These are phyloP conservation scores for Teunomyces stri DNA, from an alignment of 805 yeast genomes.

Conservation along the genomic window DNA sequence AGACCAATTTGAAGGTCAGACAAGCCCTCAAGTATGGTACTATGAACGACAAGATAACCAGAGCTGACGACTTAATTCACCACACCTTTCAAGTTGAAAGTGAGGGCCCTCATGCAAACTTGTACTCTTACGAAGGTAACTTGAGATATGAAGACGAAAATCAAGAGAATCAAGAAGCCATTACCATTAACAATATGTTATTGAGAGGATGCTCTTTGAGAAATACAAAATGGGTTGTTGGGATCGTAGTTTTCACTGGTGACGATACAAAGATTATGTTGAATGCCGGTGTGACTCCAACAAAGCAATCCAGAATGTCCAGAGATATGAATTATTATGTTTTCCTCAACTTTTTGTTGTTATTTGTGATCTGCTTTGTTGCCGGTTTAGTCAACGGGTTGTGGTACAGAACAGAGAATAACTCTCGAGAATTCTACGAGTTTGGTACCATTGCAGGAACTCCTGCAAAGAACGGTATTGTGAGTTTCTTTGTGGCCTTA, in stretches of 20 bases:
- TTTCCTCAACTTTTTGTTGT: conserved; percentile 54
- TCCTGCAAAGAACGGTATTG: conserved; percentile 63
- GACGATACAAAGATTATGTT: conserved; percentile 72
- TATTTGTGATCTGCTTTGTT: conserved; percentile 64
- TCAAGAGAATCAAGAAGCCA: conserved; percentile 47
- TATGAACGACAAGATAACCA: conserved; percentile 38
- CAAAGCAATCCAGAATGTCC: conserved; percentile 64
- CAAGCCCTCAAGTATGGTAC: conserved; percentile 67
- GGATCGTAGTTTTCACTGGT: conserved; percentile 76
- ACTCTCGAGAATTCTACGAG: conserved; percentile 58
- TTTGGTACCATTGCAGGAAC: conserved; percentile 57
- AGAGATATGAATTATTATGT: conserved; percentile 68
- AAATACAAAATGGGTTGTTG: conserved; percentile 75
- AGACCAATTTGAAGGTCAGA: conserved; percentile 73
- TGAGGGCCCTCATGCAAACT: conserved; percentile 80
- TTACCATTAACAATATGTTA: conserved; percentile 59
- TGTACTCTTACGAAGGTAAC: conserved; percentile 76
- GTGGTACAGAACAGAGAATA: conserved; percentile 42
- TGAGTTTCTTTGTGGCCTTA: conserved; percentile 68
- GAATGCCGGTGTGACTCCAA: conserved; percentile 76
- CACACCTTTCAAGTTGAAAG: conserved; percentile 68
- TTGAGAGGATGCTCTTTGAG: conserved; percentile 72
- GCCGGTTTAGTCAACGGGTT: conserved; percentile 72
- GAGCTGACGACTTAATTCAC: conserved; percentile 35
- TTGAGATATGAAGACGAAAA: conserved; percentile 27